Conservation (phyloP, 768 basidiomycete genomes). For the Pisolithus microcarpus region DNA sequence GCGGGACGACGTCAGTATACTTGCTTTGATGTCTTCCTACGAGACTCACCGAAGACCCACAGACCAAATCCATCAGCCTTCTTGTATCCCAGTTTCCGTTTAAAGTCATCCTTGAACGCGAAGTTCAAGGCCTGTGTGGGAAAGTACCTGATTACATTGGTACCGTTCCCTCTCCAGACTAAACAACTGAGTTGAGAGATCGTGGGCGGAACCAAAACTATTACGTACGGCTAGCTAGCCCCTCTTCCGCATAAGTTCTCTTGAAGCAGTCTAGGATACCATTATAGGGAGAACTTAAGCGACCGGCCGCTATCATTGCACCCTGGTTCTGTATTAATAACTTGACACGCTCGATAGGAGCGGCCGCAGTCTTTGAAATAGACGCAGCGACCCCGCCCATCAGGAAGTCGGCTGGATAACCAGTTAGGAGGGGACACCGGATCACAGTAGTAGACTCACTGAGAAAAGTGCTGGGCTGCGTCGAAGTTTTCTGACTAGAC, state of each 20-base stretch:
- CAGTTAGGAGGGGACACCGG: slow-evolving; percentile 2
- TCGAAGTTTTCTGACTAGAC: too few relatives aligned
- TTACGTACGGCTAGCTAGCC: slow-evolving; percentile 29
- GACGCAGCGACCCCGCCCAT: slow-evolving; percentile 30
- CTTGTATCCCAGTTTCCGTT: slow-evolving; percentile 31
- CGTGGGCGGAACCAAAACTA: not conserved
- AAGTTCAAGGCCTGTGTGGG: slow-evolving; percentile 42
- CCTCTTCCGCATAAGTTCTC: slow-evolving; percentile 30
- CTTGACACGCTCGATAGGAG: slow-evolving; percentile 37
- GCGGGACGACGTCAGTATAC: not conserved
- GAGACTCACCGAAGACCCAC: slow-evolving; percentile 29
- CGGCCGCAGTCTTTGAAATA: slow-evolving; percentile 35
- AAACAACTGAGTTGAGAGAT: slow-evolving; percentile 5
- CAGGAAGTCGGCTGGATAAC: slow-evolving; percentile 27
- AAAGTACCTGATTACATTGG: slow-evolving; percentile 40
- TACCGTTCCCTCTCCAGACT: slow-evolving; percentile 41
- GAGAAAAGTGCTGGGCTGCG: slow-evolving; percentile 12
- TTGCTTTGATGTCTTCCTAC: not conserved
- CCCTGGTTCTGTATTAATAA: slow-evolving; percentile 35
- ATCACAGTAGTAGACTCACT: slow-evolving; percentile 1
- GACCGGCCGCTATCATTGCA: slow-evolving; percentile 30
- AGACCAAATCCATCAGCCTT: slow-evolving; percentile 30
- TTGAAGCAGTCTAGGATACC: slow-evolving; percentile 32
- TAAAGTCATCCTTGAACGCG: slow-evolving; percentile 41
- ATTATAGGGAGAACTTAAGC: slow-evolving; percentile 30